These are phyloP conservation scores for Graphilbum sp. DNA, from an alignment of 2,329 filamentous ascomycete genomes.

Conservation along the genomic window DNA sequence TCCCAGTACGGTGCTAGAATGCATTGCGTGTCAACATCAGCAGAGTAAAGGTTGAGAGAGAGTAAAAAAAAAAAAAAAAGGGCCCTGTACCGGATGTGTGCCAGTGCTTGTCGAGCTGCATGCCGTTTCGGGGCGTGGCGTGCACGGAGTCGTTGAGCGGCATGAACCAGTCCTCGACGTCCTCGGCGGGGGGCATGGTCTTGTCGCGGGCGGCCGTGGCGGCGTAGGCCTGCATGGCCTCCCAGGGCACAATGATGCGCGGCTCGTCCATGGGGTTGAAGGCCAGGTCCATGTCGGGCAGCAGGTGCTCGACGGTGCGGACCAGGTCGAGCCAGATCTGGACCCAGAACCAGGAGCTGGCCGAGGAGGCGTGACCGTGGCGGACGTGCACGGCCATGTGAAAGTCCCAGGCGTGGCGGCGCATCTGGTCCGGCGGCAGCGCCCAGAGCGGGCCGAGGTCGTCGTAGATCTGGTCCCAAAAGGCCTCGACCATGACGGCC, in stretches of 20 bases:
- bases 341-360: constrained; percentile 41
- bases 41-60: background rate
- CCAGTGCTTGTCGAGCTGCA: constrained; percentile 27
- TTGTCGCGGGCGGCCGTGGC: background rate
- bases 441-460: constrained; percentile 47
- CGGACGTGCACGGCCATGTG: constrained; percentile 47
- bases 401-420: constrained; percentile 34
- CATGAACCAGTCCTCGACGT: constrained; percentile 27
- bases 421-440: constrained; percentile 22
- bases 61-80: background rate
- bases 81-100: constrained; percentile 26
- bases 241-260: constrained; percentile 44
- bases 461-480: constrained; percentile 48
- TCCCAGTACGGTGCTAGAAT: constrained; percentile 39
- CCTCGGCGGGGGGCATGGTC: constrained; percentile 14
- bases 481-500: constrained; percentile 44
- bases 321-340: constrained; percentile 38
- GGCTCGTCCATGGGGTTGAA: constrained; percentile 55
- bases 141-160: constrained; percentile 21
- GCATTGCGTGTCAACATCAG: background rate
- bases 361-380: constrained; percentile 31
- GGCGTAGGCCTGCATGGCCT: constrained; percentile 35
- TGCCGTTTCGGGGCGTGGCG: constrained; percentile 17
- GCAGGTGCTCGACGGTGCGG: constrained; percentile 31
- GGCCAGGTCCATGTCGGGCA: constrained; percentile 53